These are phyloP conservation scores for Canna indica DNA, from an alignment of 176 grass and related monocot genomes.

Conservation along the genomic window DNA sequence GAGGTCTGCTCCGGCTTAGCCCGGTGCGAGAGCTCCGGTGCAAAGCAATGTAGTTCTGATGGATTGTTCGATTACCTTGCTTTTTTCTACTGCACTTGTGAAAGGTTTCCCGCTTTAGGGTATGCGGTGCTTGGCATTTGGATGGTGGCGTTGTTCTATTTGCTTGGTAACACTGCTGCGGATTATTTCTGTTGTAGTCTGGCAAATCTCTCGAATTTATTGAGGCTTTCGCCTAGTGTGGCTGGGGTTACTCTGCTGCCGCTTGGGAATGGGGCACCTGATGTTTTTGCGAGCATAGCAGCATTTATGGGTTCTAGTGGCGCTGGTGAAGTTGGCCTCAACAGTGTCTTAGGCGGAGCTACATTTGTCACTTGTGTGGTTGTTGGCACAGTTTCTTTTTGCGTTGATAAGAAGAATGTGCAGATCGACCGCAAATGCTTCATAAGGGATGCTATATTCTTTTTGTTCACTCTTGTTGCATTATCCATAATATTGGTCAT, in stretches of 20 bases:
- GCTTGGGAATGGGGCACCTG: conserved; percentile 21
- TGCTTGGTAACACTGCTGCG: conserved; percentile 20
- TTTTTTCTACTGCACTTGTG: conserved; percentile 20
- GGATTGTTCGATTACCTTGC: conserved; percentile 16
- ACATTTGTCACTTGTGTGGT: conserved; percentile 20
- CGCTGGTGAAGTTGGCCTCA: conserved; percentile 9
- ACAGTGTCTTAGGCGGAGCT: conserved; percentile 22
- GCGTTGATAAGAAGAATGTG: conserved; percentile 16
- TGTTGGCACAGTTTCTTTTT: conserved; percentile 18
- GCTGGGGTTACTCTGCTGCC: conserved; percentile 20
- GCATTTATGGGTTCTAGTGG: conserved; percentile 21
- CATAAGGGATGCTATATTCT: conserved; percentile 17
- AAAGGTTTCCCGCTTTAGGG: conserved; percentile 3
- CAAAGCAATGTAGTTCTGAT: background rate
- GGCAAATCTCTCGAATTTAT: conserved; percentile 10
- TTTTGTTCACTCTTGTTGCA: background rate
- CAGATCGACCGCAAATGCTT: conserved; percentile 21
- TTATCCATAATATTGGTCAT: conserved; percentile 15
- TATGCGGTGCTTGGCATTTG: conserved; percentile 16
- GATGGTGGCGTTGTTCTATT: conserved; percentile 9
- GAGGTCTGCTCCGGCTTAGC: background rate
- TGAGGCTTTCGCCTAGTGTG: conserved; percentile 14
- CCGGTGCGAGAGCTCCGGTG: background rate
- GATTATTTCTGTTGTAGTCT: conserved; percentile 22
- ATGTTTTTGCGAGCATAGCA: conserved; percentile 22